These are phyloP conservation scores for Pseudoneurospora amorphoporcata DNA, from an alignment of 495 filamentous ascomycete genomes.

Conservation along the genomic window DNA sequence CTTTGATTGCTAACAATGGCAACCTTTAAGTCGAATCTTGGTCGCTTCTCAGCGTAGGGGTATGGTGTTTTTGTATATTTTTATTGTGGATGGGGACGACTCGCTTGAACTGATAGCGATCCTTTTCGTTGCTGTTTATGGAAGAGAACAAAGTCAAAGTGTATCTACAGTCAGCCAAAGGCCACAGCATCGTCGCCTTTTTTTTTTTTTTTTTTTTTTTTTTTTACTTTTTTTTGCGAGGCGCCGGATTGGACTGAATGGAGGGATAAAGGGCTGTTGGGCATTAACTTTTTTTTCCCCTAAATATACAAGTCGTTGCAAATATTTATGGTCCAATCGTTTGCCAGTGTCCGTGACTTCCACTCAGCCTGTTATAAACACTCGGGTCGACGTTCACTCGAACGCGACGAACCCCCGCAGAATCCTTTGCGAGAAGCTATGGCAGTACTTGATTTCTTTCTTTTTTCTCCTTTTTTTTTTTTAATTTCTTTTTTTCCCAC, in stretches of 20 bases:
- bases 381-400: neutral
- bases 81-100: neutral
- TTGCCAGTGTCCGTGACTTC: neutral
- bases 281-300: neutral
- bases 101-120: neutral
- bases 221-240: neutral
- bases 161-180: neutral
- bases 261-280: neutral
- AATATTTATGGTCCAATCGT: neutral
- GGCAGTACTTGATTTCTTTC: neutral
- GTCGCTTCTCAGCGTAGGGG: neutral
- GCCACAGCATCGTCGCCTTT: neutral
- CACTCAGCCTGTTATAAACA: neutral
- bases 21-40: constrained; percentile 7
- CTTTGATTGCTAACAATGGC: constrained; percentile 41
- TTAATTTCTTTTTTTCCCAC: neutral
- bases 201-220: neutral
- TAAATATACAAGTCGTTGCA: neutral
- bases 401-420: neutral
- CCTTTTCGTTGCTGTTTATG: neutral
- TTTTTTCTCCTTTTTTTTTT: no score
- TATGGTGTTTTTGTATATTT: neutral
- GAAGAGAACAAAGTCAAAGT: neutral
- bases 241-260: neutral
- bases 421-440: neutral